These are phyloP conservation scores for Rhododendron williamsianum DNA, from an alignment of 148 eudicot genomes.

Conservation along the genomic window DNA sequence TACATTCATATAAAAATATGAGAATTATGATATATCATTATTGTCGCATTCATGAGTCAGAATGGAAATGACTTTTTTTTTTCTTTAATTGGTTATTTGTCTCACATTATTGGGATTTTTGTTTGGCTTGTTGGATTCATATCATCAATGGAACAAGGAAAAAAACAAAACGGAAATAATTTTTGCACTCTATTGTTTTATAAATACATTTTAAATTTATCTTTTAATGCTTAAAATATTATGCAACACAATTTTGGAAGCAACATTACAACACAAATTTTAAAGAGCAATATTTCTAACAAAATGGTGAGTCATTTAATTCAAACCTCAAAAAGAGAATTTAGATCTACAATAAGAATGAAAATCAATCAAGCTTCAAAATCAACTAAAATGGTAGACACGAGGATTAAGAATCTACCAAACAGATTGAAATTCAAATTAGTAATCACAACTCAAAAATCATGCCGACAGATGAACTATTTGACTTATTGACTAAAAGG, in stretches of 20 bases:
- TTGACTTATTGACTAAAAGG: neutral
- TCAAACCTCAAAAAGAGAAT: neutral
- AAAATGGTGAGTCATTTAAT: neutral
- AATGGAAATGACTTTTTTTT: neutral
- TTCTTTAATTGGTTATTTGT: neutral
- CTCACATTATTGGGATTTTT: neutral
- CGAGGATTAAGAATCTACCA: neutral
- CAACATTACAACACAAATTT: neutral
- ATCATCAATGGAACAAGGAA: neutral
- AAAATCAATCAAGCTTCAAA: neutral
- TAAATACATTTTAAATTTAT: neutral
- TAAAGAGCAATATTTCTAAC: neutral
- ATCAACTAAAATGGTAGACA: neutral
- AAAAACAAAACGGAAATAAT: neutral
- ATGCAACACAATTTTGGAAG: neutral
- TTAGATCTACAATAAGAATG: neutral
- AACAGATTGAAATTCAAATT: neutral
- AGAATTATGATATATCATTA: neutral
- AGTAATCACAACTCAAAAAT: neutral
- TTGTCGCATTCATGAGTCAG: neutral
- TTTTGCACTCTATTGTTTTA: neutral
- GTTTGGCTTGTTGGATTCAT: neutral
- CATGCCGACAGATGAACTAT: neutral
- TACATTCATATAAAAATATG: neutral
- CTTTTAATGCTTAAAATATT: neutral